Conservation (phyloP, 352 stramenopile genomes). For the Hyaloperonospora arabidopsidis region DNA sequence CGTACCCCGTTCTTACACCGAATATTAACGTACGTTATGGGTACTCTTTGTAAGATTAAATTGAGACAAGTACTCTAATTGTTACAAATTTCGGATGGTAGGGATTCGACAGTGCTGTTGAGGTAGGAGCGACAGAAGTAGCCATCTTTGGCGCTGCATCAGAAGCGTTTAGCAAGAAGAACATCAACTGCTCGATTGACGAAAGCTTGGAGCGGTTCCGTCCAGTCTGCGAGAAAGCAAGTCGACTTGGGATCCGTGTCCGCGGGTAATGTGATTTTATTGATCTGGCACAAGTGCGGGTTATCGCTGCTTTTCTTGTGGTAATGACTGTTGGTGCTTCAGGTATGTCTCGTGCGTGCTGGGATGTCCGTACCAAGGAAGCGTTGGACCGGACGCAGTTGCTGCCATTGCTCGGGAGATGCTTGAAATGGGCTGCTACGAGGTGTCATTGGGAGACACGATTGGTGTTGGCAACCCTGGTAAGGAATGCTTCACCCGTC, state of each 20-base stretch:
- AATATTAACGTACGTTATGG: conserved; percentile 76
- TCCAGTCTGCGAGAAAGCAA: conserved; percentile 80
- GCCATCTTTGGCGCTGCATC: conserved; percentile 94
- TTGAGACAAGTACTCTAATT: not conserved
- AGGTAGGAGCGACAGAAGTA: conserved; percentile 86
- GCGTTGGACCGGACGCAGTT: conserved; percentile 78
- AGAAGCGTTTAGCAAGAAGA: conserved; percentile 92
- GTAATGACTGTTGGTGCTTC: conserved; percentile 4
- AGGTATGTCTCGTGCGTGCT: conserved; percentile 96
- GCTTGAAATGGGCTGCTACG: conserved; percentile 92
- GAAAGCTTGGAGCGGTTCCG: conserved; percentile 92
- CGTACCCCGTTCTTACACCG: conserved; percentile 88
- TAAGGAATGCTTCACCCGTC: conserved; percentile 10
- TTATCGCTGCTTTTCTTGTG: not conserved
- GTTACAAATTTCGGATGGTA: conserved; percentile 11
- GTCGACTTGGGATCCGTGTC: conserved; percentile 75
- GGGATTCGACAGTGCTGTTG: conserved; percentile 84
- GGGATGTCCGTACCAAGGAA: conserved; percentile 93
- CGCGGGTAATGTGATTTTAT: conserved; percentile 50
- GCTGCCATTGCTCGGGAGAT: conserved; percentile 74
- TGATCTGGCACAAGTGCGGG: not conserved
- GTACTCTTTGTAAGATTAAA: no score
- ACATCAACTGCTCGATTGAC: conserved; percentile 96
- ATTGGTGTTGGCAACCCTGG: conserved; percentile 89
- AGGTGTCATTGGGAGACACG: conserved; percentile 92